Conservation (phyloP, 2,329 filamentous ascomycete genomes). For the Aspergillus sclerotialis region DNA sequence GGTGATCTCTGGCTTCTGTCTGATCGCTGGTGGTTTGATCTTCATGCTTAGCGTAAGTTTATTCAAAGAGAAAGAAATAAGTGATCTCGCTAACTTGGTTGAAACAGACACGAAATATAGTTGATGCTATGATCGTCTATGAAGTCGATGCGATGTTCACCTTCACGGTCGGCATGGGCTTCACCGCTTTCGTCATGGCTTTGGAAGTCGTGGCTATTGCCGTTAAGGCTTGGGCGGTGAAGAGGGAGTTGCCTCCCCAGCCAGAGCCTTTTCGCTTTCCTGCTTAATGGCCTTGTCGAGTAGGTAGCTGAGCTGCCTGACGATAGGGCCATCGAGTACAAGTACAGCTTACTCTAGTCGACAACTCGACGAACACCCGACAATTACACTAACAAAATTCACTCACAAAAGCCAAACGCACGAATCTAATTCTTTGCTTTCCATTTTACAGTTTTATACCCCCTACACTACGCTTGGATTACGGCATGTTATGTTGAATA, state of each 20-base stretch:
- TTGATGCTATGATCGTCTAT: conserved; percentile 69
- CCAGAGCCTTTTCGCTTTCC: conserved; percentile 25
- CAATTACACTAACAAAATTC: no score
- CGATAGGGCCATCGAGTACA: no score
- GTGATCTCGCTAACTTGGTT: conserved; percentile 15
- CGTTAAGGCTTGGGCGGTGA: conserved; percentile 77
- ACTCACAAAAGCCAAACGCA: no score
- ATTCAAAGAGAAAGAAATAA: neutral
- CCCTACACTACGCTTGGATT: conserved; percentile 9
- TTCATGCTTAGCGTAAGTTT: conserved; percentile 81
- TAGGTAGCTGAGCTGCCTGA: no score
- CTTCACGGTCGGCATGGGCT: conserved; percentile 79
- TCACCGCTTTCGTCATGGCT: conserved; percentile 77
- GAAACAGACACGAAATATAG: conserved; percentile 63
- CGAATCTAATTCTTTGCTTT: no score
- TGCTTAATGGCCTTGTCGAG: no score
- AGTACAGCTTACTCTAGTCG: no score
- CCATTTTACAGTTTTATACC: conserved; percentile 17
- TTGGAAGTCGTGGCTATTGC: conserved; percentile 73
- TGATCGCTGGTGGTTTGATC: conserved; percentile 79
- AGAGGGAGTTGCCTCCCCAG: conserved; percentile 30
- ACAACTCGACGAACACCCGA: neutral
- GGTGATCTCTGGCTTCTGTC: conserved; percentile 76
- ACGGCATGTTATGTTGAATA: conserved; percentile 9
- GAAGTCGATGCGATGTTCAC: conserved; percentile 85